Base-by-base conservation (phyloP, 169 alveolate genomes). In the Plasmodium sp. region DNA sequence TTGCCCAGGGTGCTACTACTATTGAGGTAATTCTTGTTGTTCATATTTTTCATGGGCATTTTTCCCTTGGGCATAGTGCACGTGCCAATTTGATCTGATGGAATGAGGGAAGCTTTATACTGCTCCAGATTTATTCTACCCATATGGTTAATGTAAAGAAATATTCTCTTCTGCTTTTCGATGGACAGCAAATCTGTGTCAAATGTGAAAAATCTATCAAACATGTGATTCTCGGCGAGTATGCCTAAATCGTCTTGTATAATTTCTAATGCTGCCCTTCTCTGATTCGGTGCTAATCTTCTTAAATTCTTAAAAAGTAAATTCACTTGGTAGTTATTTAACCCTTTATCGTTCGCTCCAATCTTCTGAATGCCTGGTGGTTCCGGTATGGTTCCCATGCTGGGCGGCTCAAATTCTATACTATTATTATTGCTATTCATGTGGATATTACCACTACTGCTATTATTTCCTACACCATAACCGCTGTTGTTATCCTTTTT, bases 231-330 rank as follows among this genome's bases (percentile, higher is more conserved):
- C 67, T 96, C 98, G 27, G 98, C 98, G 39, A 97, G 86, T 71
- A 97, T 97, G 16, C 98, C 98, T 45, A 97, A 96, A 83, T 97
- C 98, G 71, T 97, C 98, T 83, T 97, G 98, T 31, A 97, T 93
- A 27, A 97, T 97, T 83, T 97, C 98, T 86, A 97, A 73, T 16
- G 98, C 98, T 22, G 98, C 98, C 84, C 94, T 95, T 81, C 98
- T 94, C 80, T 97, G 98, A 83, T 97, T 93, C 31, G 98, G 98
- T 48, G 98, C 98, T 48, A 97, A 95, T 81, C 97, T 77, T 62
- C 95, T 51, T 81, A 97, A 71, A 92, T 97, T 97, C 83, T 93
- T 86, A 58, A 95, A 94, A 72, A 97, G 96, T 43, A 96, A 84
- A 31, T 96, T 94, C 56, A 95, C 91, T 93, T 97, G 98, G 16